These are phyloP conservation scores for Cryptosporidium parvum DNA, from an alignment of 169 alveolate species.

Conservation along the genomic window DNA sequence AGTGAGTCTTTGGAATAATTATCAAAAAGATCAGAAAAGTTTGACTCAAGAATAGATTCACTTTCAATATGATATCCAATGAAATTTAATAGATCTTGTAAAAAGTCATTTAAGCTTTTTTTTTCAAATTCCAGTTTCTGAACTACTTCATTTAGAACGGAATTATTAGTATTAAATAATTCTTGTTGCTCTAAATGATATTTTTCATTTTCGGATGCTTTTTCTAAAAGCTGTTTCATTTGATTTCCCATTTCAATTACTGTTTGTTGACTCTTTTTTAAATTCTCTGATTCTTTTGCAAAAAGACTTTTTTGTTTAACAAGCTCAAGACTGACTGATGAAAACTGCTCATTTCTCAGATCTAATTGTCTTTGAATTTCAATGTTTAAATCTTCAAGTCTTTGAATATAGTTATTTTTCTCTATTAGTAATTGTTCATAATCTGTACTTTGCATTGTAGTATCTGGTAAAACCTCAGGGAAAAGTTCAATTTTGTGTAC, in stretches of 20 bases:
- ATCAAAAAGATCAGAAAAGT: not conserved
- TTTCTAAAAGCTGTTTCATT: not conserved
- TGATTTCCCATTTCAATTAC: not conserved
- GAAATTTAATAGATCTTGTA: not conserved
- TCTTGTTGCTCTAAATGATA: not conserved
- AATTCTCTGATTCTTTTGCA: slow-evolving; percentile 2
- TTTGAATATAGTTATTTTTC: slow-evolving; percentile 30
- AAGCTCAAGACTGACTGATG: slow-evolving; percentile 21
- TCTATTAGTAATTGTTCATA: not conserved
- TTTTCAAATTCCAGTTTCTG: slow-evolving; percentile 11
- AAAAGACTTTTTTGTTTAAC: slow-evolving; percentile 42
- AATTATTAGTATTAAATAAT: not conserved
- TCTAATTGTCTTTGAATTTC: slow-evolving; percentile 31
- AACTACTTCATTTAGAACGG: not conserved
- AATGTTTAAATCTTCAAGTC: slow-evolving; percentile 35
- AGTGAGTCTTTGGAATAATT: slow-evolving; percentile 2
- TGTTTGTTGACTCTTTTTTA: slow-evolving; percentile 1
- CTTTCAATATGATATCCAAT: not conserved
- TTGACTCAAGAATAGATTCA: slow-evolving; percentile 10
- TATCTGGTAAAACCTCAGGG: not conserved
- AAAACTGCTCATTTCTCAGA: slow-evolving; percentile 24
- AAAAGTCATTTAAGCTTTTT: not conserved
- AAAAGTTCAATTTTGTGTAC: not conserved
- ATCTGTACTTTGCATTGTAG: not conserved
- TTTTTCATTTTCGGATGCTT: not conserved